Base-by-base conservation (phyloP, 1,284 basidiomycete genomes). In the Taiwanofungus camphoratus region DNA sequence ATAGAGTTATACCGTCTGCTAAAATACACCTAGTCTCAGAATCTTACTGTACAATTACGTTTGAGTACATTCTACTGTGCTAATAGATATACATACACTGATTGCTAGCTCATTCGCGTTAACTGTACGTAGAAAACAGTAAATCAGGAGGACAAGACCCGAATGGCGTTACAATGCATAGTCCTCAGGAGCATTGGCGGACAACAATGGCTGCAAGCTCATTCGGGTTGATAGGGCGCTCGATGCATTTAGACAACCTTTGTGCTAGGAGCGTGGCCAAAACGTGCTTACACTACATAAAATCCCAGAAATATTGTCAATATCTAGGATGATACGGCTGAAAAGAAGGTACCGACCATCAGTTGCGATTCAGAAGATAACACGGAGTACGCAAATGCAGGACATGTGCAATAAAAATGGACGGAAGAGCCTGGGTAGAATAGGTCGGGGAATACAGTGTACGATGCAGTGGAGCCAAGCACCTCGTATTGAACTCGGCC, bases 211-310 rank as follows among this genome's bases (percentile, higher is more conserved):
- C 44, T 4, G 69, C 62, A 18, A 86, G 60, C 23, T 78, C 74
- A 41, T 79, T 68, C 3, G 62, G 59, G 19, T 57, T 61, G 23
- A 74, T 58, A 21, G 68, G 61, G 21, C 76, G 70, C 42, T 81
- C 70, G 21, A 76, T 53, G 51, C 70, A 79, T 42, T 67, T 67
- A 1, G 65, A 65, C 32, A 85, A 59, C 42, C 69, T 72, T 24
- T 72, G 59, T 3, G 82, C 82, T 12, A 89, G 61, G 12, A 69
- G 61, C 8, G 73, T 70, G 5, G 85, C 85, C n/a, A 88, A 67
- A 1, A 86, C 59, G 56, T 89, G 87, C 57, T 89, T 88, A 59
- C 86, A 89, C 86, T 88, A 47, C 11, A 16, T 8, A 7, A 18
- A 21, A 13, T 21, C 35, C 18, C 16, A 3, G 15, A 22, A n/a